Conservation (phyloP, 352 stramenopile genomes). For the Phytophthora pinifolia region DNA sequence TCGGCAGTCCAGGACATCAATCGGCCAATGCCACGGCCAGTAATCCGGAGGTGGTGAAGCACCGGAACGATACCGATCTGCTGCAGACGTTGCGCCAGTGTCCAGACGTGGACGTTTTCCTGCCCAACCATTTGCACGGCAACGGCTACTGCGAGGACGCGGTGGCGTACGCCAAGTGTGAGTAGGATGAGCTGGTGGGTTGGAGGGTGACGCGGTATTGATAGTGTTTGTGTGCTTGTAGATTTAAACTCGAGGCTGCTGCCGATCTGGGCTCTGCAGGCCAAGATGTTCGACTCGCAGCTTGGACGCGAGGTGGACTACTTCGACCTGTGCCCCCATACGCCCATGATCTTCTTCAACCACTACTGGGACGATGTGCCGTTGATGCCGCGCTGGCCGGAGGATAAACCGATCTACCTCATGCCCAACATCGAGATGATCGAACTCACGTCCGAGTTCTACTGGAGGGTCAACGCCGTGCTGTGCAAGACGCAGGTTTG, state of each 20-base stretch:
- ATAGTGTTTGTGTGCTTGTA: conserved; percentile 11
- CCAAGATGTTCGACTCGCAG: conserved; percentile 33
- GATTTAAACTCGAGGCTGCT: conserved; percentile 45
- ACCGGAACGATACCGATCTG: conserved; percentile 38
- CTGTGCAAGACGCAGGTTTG: conserved; percentile 54
- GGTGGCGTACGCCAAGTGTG: conserved; percentile 63
- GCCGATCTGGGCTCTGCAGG: conserved; percentile 45
- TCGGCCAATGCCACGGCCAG: conserved; percentile 4
- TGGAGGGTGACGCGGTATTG: neutral
- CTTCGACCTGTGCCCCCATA: conserved; percentile 52
- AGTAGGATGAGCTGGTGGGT: conserved; percentile 11
- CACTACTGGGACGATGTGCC: conserved; percentile 52
- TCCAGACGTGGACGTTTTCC: conserved; percentile 60
- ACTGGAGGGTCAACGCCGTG: conserved; percentile 43
- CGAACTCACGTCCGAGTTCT: conserved; percentile 38
- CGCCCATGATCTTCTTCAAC: conserved; percentile 55
- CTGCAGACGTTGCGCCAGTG: conserved; percentile 53
- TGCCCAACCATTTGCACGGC: conserved; percentile 46
- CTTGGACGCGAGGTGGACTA: conserved; percentile 37
- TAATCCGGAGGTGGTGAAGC: conserved; percentile 23
- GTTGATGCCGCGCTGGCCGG: conserved; percentile 27
- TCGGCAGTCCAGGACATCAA: conserved; percentile 20
- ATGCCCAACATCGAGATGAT: conserved; percentile 67
- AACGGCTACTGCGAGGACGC: conserved; percentile 78
- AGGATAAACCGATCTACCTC: conserved; percentile 44